Evolutionary conservation across 116 monocot genomes (phyloP), one percentile per base, ranked within the genome.

Genomic region (Dioscorea cayenensis): DNA sequence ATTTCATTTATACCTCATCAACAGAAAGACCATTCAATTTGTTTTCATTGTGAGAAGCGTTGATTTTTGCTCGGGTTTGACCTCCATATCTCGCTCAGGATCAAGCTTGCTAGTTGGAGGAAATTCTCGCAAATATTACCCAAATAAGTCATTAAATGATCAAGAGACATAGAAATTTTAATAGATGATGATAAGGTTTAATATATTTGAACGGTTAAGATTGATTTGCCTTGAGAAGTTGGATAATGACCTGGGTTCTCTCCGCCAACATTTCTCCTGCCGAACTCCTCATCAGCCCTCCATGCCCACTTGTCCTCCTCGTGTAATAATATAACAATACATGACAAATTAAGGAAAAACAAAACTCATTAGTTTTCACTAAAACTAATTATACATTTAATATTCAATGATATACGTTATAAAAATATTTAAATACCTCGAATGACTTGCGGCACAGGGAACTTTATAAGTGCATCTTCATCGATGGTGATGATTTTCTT

Each of bases 201-300:
- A 25, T 25, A 25, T 55, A 18, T 55, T 55, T 55, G 14, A 27
- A 32, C 0, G 62, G 29, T 66, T 23, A 22, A 25, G 7, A 28
- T 3, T 21, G 8, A 22, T 59, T 69, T 77, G 84, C 92, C 78
- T 80, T 6, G 50, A 95, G 79, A 14, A 72, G 50, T 13, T 66
- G 18, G 38, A 91, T 86, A 18, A 82, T 60, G 16, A 84, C n/a
- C 71, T 0, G 88, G 95, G 67, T 95, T 91, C 28, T 88, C 82
- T 5, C 89, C n/a, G 95, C 91, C 21, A 95, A 73, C 86, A 83
- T 95, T 73, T 91, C 95, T 18, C 91, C n/a, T 63, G 0, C 70
- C 82, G 29, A 95, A 95, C 60, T 95, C 89, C 36, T 86, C 88
- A 18, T 95, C 94, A 0, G 87, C 82, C 73, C 73, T 84, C 94